These are phyloP conservation scores for Ceratocystis huliohia DNA, from an alignment of 2,329 filamentous ascomycete species.

Conservation along the genomic window DNA sequence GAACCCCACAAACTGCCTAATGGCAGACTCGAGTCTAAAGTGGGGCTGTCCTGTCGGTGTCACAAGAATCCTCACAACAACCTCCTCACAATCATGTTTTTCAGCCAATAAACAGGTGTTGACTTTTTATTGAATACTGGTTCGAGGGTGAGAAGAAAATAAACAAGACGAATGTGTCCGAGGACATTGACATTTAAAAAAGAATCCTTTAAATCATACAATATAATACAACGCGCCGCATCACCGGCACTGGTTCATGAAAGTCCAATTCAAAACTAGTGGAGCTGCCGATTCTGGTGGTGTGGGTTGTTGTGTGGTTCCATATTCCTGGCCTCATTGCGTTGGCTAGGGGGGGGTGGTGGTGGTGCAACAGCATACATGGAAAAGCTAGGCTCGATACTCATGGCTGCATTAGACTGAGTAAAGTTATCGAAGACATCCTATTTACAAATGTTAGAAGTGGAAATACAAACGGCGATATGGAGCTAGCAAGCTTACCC, in stretches of 20 bases:
- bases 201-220: background rate
- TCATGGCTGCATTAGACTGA: constrained; percentile 28
- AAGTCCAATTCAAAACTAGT: background rate
- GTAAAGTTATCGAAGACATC: constrained; percentile 45
- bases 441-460: constrained; percentile 27
- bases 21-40: too few relatives aligned
- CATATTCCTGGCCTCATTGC: background rate
- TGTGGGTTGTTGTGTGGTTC: constrained; percentile 1
- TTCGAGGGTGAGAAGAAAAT: background rate
- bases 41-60: too few relatives aligned
- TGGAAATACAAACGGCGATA: background rate
- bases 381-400: constrained; percentile 12
- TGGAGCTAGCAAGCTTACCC: constrained; percentile 30
- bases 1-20: too few relatives aligned
- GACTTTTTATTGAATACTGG: too few relatives aligned
- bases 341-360: background rate
- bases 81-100: too few relatives aligned
- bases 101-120: too few relatives aligned
- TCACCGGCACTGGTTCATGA: background rate
- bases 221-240: constrained; percentile 2
- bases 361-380: background rate
- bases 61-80: too few relatives aligned
- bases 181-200: background rate
- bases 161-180: background rate
- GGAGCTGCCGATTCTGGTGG: background rate